Evolutionary conservation across 345 rosid species (phyloP).

Genomic region (Eucalyptus cloeziana): DNA sequence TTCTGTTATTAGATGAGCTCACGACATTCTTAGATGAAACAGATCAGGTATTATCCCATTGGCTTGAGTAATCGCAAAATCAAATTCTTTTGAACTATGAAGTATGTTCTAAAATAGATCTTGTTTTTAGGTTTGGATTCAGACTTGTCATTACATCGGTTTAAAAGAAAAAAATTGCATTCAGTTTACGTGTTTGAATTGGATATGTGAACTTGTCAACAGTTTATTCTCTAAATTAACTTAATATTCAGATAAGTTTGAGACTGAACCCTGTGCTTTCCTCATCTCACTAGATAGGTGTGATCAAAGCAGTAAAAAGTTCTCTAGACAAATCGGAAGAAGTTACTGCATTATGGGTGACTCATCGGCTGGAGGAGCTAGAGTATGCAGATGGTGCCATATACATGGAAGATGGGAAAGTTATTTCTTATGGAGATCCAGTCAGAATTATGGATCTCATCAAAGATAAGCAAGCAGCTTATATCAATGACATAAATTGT

Average conservation of each 20-base stretch:
- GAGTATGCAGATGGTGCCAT: constrained; percentile 83
- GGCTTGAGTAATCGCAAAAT: neutral
- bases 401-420: constrained; percentile 81
- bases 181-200: neutral
- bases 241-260: neutral
- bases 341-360: constrained; percentile 87
- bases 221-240: neutral
- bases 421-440: constrained; percentile 54
- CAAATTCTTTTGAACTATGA: neutral
- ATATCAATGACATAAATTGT: constrained; percentile 31
- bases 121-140: neutral
- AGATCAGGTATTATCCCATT: constrained; percentile 46
- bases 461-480: constrained; percentile 42
- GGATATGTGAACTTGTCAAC: neutral
- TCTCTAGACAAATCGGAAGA: constrained; percentile 41
- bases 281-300: constrained; percentile 46
- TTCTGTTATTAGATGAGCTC: constrained; percentile 81
- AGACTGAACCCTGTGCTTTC: neutral
- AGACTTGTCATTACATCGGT: neutral
- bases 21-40: constrained; percentile 82
- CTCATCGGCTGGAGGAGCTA: constrained; percentile 90
- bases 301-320: constrained; percentile 70
- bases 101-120: neutral
- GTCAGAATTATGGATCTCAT: constrained; percentile 43
- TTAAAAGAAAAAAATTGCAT: neutral